phyloP scores from a whole-genome alignment of 2,329 filamentous ascomycete genomes.

The Colletotrichum euphorbiae region DNA sequence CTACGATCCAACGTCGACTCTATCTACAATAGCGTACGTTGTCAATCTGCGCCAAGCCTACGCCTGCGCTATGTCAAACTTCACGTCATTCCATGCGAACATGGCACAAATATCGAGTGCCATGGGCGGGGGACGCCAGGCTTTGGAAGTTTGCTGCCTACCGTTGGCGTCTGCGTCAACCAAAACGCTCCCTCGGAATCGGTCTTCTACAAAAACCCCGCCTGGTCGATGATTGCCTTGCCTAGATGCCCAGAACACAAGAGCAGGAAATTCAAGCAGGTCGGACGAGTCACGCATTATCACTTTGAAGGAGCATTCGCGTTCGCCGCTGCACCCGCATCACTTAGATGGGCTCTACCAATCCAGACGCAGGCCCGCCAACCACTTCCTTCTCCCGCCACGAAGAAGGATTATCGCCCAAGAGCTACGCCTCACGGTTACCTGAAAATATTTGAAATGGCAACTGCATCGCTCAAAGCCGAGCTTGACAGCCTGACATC shows the following conservation, averaged over 20 bases:
- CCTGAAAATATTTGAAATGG: not conserved
- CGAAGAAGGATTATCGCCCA: slow-evolving; percentile 16
- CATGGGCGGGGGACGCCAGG: no score
- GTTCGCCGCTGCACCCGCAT: not conserved
- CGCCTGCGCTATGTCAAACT: not conserved
- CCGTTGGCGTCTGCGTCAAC: no score
- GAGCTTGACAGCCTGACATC: slow-evolving; percentile 14
- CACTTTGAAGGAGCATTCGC: not conserved
- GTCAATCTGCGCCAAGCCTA: not conserved
- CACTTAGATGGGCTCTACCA: not conserved
- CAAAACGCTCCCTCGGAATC: not conserved
- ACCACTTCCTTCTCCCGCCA: not conserved
- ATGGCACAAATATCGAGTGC: no score
- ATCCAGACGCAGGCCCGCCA: not conserved
- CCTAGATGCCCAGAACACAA: not conserved
- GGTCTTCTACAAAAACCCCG: slow-evolving; percentile 4
- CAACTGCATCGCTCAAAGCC: not conserved
- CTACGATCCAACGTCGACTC: not conserved
- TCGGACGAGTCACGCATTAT: not conserved
- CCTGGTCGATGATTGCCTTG: slow-evolving; percentile 10
- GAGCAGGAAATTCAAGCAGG: not conserved
- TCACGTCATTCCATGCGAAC: no score
- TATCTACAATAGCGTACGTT: not conserved
- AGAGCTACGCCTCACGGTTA: not conserved
- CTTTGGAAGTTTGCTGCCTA: no score